Percentiles rank a stretch among this genome's conserved stretches.
These are phyloP conservation scores for Cryphonectria japonica DNA, from an alignment of 2,329 filamentous ascomycete genomes.

Conservation along the genomic window DNA sequence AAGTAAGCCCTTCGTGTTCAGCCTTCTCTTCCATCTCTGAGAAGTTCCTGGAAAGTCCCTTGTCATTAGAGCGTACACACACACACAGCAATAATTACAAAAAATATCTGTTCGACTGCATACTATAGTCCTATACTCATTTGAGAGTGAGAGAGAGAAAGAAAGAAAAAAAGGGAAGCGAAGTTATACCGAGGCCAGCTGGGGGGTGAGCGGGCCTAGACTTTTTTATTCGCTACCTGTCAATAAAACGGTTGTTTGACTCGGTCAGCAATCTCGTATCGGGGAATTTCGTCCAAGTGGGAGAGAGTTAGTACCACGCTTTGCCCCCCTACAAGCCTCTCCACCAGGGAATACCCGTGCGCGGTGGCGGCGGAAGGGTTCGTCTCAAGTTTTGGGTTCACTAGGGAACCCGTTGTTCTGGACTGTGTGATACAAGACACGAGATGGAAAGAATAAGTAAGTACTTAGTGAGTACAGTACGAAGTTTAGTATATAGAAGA, in stretches of 20 bases:
- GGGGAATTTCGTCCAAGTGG: background rate
- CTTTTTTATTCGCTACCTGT: conserved; percentile 4
- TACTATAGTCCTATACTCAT: no score
- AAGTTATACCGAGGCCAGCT: background rate
- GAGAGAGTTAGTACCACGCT: background rate
- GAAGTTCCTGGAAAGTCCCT: no score
- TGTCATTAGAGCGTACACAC: no score
- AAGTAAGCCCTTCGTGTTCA: no score
- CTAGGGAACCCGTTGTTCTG: background rate
- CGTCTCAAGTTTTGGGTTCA: background rate
- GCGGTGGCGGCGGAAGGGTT: background rate
- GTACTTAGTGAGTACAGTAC: no score
- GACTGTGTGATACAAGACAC: background rate
- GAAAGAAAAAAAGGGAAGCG: background rate
- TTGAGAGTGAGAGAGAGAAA: no score
- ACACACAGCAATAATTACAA: no score
- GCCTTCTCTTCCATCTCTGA: no score
- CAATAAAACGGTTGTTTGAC: background rate
- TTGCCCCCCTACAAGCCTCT: background rate
- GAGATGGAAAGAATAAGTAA: background rate
- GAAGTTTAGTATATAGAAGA: background rate
- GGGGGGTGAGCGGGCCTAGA: background rate
- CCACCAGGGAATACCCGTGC: background rate
- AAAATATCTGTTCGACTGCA: no score
- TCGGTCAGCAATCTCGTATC: conserved; percentile 6